Evolutionary conservation across 371 early-diverging fungal genomes (phyloP), one percentile per base, ranked within the genome.

Genomic region (Apophysomyces sp.): DNA sequence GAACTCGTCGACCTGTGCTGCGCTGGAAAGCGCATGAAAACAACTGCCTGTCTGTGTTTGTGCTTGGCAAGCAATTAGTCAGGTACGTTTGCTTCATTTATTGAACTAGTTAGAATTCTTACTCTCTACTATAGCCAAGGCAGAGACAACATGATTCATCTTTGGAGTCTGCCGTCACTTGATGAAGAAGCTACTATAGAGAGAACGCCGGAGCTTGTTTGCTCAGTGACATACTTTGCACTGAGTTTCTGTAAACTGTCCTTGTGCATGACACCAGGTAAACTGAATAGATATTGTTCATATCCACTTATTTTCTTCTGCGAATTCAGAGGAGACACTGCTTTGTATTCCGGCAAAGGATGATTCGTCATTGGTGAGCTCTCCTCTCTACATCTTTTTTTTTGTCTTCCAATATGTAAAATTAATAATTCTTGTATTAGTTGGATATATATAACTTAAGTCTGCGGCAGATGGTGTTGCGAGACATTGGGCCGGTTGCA

Each of bases 361-460:
- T 7, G 68, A 72, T 36, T 63, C 70, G n/a, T 63, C 63, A 8
- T 27, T 65, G 52, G 77, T 80, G 34, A 34, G 34, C 34, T 11
- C 13, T 34, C 8, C 11, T 34, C 34, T n/a, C n/a, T n/a, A 68
- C 54, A 57, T 34, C 12, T 13, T 36, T 13, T 27, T 7, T 44
- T 36, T 57, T 29, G 51, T 52, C 34, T 30, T 28, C 13, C 40
- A 21, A 28, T 21, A 37, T 44, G 44, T 18, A n/a, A n/a, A n/a
- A n/a, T n/a, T n/a, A n/a, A 37, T 55, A 34, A 32, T 37, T 4
- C n/a, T 18, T 24, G 24, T 24, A 54, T 49, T n/a, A 58, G 83
- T 68, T 83, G 32, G 81, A 80, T 68, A 61, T 83, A 9, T 83
- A 74, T 55, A 71, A 75, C 57, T 49, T 83, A n/a, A 55, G 61